Percentiles rank a stretch among this genome's conserved stretches.
phyloP scores from a whole-genome alignment of 345 rosid species.

The Salix suchowensis region DNA sequence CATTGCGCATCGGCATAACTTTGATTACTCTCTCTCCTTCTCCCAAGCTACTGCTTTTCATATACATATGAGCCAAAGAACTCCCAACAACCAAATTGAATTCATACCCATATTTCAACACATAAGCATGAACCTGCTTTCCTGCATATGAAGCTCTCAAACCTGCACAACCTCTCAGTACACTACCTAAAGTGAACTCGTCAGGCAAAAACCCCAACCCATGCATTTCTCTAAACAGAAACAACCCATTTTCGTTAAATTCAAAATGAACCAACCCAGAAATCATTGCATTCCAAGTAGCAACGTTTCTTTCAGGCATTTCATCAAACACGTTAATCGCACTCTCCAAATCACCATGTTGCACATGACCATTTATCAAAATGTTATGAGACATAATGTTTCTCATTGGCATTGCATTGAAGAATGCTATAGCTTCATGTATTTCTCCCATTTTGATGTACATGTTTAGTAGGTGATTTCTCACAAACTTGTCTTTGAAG shows the following conservation, averaged over 20 bases:
- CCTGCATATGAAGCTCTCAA: slow-evolving; percentile 40
- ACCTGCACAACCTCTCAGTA: slow-evolving; percentile 63
- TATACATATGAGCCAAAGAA: slow-evolving; percentile 76
- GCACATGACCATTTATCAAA: slow-evolving; percentile 47
- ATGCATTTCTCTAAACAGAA: slow-evolving; percentile 51
- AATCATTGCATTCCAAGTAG: slow-evolving; percentile 70
- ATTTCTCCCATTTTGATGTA: slow-evolving; percentile 62
- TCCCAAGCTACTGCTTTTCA: slow-evolving; percentile 51
- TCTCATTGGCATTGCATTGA: slow-evolving; percentile 40
- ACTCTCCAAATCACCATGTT: slow-evolving; percentile 38
- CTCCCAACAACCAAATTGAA: slow-evolving; percentile 48
- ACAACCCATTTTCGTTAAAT: slow-evolving; percentile 51
- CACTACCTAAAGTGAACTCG: slow-evolving; percentile 59
- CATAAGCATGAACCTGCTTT: slow-evolving; percentile 51
- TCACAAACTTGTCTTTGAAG: slow-evolving; percentile 47
- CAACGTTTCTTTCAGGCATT: slow-evolving; percentile 57
- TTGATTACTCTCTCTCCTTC: slow-evolving; percentile 59
- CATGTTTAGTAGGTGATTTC: slow-evolving; percentile 69
- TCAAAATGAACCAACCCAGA: slow-evolving; percentile 51
- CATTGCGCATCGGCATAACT: slow-evolving; percentile 42
- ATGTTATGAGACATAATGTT: slow-evolving; percentile 80
- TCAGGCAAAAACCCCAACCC: slow-evolving; percentile 47
- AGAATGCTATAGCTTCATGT: slow-evolving; percentile 38
- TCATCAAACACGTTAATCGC: slow-evolving; percentile 61
- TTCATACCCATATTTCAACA: slow-evolving; percentile 47